Evolutionary conservation across 805 yeast species (phyloP).

Genomic region (Hermanozyma aechmeae): DNA sequence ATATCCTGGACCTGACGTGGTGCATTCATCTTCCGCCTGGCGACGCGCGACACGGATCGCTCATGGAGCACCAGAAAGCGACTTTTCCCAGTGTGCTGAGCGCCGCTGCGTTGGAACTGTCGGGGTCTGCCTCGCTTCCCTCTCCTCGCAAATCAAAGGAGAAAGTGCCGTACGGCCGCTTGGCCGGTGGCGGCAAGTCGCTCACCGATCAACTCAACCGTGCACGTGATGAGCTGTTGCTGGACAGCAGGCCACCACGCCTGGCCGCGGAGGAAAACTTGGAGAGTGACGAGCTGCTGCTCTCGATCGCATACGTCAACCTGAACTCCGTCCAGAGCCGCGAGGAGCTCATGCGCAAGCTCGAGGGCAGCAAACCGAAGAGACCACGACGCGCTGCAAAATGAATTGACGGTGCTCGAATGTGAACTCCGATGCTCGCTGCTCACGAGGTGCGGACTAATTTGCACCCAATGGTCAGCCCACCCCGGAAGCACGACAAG

Average conservation of each 20-base stretch:
- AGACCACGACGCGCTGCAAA: too few relatives aligned
- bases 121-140: constrained; percentile 34
- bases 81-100: too few relatives aligned
- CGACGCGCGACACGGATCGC: too few relatives aligned
- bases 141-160: constrained; percentile 43
- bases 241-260: too few relatives aligned
- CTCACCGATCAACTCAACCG: constrained; percentile 7
- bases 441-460: too few relatives aligned
- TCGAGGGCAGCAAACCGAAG: too few relatives aligned
- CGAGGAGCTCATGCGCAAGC: constrained; percentile 7
- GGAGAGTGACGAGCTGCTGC: not conserved
- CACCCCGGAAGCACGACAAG: too few relatives aligned
- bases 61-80: too few relatives aligned
- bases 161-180: constrained; percentile 36
- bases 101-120: too few relatives aligned
- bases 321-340: constrained; percentile 6
- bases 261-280: constrained; percentile 1
- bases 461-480: too few relatives aligned
- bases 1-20: constrained; percentile 40
- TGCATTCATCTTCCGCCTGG: constrained; percentile 53
- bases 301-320: constrained; percentile 10
- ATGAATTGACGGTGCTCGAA: too few relatives aligned
- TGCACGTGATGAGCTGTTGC: constrained; percentile 5
- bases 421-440: too few relatives aligned
- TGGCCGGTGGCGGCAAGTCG: constrained; percentile 26